A percentile compares a stretch with the other conserved stretches of the same genome.
phyloP scores from a whole-genome alignment of 352 stramenopile genomes.

The Phytophthora lateralis region DNA sequence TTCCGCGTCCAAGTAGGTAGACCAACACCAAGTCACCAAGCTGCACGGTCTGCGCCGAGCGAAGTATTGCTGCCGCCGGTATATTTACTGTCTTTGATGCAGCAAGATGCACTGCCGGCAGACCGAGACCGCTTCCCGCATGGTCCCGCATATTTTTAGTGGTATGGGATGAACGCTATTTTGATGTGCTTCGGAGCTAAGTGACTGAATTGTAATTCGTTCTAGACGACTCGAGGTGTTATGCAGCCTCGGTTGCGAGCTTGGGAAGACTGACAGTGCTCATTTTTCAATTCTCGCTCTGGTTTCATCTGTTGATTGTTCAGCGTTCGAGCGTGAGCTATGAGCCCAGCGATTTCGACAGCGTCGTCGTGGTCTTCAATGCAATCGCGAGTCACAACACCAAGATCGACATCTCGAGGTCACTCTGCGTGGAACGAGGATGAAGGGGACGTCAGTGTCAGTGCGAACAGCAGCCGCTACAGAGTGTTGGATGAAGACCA shows the following conservation, averaged over 20 bases:
- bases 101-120: conserved; percentile 29
- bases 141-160: conserved; percentile 30
- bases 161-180: conserved; percentile 18
- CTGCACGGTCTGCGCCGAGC: conserved; percentile 9
- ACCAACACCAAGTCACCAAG: conserved; percentile 6
- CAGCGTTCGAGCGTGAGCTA: conserved; percentile 9
- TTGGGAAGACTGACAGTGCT: background rate
- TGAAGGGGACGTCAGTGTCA: conserved; percentile 11
- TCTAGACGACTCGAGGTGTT: conserved; percentile 19
- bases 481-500: conserved; percentile 46
- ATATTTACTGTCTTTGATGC: conserved; percentile 23
- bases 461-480: conserved; percentile 37
- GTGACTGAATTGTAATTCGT: conserved; percentile 27
- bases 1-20: conserved; percentile 18
- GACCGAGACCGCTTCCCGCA: conserved; percentile 21
- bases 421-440: conserved; percentile 20
- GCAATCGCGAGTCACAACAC: conserved; percentile 19
- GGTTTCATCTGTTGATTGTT: conserved; percentile 3
- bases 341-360: conserved; percentile 17
- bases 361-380: conserved; percentile 20
- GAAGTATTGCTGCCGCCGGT: conserved; percentile 22
- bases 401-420: conserved; percentile 10
- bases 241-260: background rate
- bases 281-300: conserved; percentile 7
- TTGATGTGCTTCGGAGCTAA: conserved; percentile 25